These are phyloP conservation scores for Hypoxylon cercidicola DNA, from an alignment of 495 filamentous ascomycete species.

Conservation along the genomic window DNA sequence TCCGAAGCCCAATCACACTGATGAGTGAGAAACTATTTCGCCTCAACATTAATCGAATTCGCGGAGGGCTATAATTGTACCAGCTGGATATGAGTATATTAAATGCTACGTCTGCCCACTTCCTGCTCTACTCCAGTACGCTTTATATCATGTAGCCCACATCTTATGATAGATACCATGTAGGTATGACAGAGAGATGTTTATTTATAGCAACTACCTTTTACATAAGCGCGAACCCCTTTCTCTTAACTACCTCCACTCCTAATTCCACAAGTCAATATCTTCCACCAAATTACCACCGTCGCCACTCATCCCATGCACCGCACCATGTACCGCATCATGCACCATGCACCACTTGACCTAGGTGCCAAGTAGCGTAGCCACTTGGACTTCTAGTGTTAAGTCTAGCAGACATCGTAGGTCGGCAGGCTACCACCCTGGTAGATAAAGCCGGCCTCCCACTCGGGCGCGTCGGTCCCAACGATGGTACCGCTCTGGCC, in stretches of 20 bases:
- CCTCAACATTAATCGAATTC: too few relatives aligned
- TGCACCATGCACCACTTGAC: neutral
- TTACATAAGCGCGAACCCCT: neutral
- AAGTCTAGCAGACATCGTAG: constrained; percentile 52
- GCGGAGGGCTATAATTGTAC: too few relatives aligned
- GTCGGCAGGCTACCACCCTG: constrained; percentile 45
- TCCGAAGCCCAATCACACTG: too few relatives aligned
- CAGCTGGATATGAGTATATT: neutral
- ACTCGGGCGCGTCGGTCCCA: constrained; percentile 50
- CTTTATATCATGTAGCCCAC: too few relatives aligned
- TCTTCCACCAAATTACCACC: neutral
- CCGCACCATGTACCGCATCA: neutral
- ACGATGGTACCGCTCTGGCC: constrained; percentile 54
- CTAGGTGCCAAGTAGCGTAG: neutral
- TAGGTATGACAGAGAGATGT: neutral
- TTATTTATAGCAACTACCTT: neutral
- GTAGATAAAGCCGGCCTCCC: constrained; percentile 54
- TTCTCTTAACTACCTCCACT: neutral
- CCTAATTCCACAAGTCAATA: neutral
- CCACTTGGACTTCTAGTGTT: too few relatives aligned
- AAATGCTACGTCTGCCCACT: neutral
- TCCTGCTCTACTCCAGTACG: neutral
- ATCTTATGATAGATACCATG: too few relatives aligned
- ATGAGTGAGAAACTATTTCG: too few relatives aligned
- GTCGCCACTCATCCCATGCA: neutral